phyloP scores from a whole-genome alignment of 352 stramenopile species.

The Globisporangium recalcitrans region DNA sequence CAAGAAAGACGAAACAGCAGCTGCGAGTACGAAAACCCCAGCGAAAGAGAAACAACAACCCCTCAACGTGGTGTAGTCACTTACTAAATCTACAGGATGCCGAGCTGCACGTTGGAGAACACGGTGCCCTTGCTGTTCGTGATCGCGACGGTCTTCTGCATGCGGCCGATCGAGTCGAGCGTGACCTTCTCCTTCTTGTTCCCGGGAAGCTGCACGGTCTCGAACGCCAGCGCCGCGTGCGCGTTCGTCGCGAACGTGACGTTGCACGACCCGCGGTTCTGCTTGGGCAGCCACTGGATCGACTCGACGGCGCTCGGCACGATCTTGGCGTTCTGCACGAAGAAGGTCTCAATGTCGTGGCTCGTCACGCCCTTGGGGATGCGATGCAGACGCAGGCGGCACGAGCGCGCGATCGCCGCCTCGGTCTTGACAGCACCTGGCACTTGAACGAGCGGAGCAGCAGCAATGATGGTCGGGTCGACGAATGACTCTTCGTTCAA shows the following conservation, averaged over 20 bases:
- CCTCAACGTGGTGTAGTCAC: too few relatives aligned
- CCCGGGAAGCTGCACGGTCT: constrained; percentile 32
- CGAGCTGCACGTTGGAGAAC: constrained; percentile 63
- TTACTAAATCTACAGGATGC: constrained; percentile 24
- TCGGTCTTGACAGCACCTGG: constrained; percentile 15
- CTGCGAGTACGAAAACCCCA: not conserved
- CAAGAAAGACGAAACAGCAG: not conserved
- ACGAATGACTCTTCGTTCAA: constrained; percentile 30
- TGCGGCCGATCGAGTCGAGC: constrained; percentile 58
- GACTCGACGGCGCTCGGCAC: constrained; percentile 62
- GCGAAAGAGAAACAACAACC: not conserved
- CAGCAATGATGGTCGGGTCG: constrained; percentile 12
- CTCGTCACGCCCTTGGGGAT: constrained; percentile 62
- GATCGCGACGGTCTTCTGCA: constrained; percentile 66
- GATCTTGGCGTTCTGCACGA: constrained; percentile 52
- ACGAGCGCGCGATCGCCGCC: constrained; percentile 48
- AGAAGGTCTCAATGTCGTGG: constrained; percentile 68
- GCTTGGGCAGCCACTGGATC: constrained; percentile 51
- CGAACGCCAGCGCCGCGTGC: constrained; percentile 67
- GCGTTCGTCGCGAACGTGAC: constrained; percentile 63
- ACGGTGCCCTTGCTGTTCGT: constrained; percentile 52
- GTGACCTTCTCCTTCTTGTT: constrained; percentile 32
- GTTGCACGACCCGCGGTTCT: constrained; percentile 64
- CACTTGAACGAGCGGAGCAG: not conserved
- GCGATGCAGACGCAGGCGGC: constrained; percentile 65